phyloP scores from a whole-genome alignment of 257 asterid species.

The Solanum bulbocastanum region DNA sequence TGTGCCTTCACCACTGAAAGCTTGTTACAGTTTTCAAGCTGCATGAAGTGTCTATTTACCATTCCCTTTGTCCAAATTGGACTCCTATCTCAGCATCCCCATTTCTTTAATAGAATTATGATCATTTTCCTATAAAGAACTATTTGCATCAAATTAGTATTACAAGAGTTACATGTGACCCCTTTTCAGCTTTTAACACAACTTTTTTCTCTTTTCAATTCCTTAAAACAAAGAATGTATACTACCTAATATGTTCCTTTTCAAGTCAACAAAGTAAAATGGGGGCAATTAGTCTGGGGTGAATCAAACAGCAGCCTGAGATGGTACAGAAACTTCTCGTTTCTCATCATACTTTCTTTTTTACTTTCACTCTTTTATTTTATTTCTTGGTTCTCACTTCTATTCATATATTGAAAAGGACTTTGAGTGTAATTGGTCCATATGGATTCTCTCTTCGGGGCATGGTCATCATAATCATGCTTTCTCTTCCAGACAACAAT shows the following conservation, averaged over 20 bases:
- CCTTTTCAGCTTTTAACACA: neutral
- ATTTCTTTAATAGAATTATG: slow-evolving; percentile 4
- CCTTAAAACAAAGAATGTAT: slow-evolving; percentile 31
- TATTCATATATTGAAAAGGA: neutral
- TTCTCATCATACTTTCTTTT: neutral
- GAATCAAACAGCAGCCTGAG: neutral
- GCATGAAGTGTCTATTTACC: neutral
- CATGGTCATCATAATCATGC: neutral
- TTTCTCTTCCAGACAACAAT: neutral
- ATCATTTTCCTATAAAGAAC: neutral
- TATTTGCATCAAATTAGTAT: neutral
- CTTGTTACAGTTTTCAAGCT: slow-evolving; percentile 1
- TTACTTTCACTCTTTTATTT: neutral
- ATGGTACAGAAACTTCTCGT: neutral
- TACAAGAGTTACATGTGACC: neutral
- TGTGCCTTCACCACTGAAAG: neutral
- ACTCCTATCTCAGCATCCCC: neutral
- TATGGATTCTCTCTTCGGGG: neutral
- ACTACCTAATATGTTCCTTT: slow-evolving; percentile 13
- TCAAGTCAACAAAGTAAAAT: slow-evolving; percentile 24
- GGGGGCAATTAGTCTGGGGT: neutral
- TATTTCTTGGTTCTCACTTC: neutral
- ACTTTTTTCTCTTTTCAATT: neutral
- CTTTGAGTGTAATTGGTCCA: neutral
- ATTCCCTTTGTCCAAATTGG: neutral